These are phyloP conservation scores for Pelargonium nanum DNA, from an alignment of 345 rosid species.

Conservation along the genomic window DNA sequence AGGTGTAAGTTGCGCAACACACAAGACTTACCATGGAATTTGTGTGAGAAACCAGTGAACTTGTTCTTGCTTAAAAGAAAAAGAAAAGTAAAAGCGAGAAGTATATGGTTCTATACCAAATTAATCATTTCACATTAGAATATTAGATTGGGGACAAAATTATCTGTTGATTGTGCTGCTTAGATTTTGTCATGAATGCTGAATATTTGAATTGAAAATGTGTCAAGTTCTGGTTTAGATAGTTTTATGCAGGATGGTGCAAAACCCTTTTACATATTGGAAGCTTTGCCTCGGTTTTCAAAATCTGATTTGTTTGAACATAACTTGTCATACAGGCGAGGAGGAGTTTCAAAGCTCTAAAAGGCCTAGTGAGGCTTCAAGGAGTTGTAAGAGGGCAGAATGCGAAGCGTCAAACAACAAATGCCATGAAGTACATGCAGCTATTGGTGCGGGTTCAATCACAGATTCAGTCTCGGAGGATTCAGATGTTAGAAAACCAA, in stretches of 20 bases:
- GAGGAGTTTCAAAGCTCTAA: conserved; percentile 80
- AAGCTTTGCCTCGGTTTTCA: background rate
- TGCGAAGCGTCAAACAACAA: conserved; percentile 78
- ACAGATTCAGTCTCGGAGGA: conserved; percentile 90
- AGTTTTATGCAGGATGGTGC: background rate
- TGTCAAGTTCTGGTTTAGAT: background rate
- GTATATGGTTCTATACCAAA: too few species aligned
- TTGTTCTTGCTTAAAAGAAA: too few species aligned
- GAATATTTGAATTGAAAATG: background rate
- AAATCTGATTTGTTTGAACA: conserved; percentile 1
- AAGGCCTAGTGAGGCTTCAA: conserved; percentile 94
- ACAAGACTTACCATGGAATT: too few species aligned
- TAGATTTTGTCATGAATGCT: background rate
- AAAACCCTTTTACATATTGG: background rate
- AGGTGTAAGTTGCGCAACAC: too few species aligned
- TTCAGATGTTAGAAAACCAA: conserved; percentile 78
- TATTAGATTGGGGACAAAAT: too few species aligned
- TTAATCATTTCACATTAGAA: too few species aligned
- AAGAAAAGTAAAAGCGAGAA: too few species aligned
- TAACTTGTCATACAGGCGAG: conserved; percentile 52
- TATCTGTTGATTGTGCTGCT: background rate
- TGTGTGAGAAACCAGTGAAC: too few species aligned
- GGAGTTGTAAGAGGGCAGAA: conserved; percentile 86
- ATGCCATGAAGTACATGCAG: conserved; percentile 94
- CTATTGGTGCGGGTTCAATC: conserved; percentile 82